Conservation (phyloP, 768 basidiomycete species). For the Kockovaella imperatae region DNA sequence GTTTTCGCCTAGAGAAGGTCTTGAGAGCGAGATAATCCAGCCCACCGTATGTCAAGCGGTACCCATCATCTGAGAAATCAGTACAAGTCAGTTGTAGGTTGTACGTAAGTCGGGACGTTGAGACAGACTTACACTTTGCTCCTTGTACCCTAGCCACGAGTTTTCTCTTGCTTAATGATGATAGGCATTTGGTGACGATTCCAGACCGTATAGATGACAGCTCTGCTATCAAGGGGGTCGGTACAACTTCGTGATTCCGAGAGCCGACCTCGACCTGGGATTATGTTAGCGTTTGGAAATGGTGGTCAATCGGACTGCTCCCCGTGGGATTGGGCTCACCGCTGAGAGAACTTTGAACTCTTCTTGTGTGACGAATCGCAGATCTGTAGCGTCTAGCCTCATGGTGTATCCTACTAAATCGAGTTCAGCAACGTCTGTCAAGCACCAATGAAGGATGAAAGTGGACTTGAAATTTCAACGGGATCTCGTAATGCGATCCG, state of each 20-base stretch:
- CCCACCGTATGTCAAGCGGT: constrained; percentile 95
- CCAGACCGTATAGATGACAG: constrained; percentile 87
- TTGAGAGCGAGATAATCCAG: constrained; percentile 93
- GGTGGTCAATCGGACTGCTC: not conserved
- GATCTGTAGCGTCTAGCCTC: constrained; percentile 91
- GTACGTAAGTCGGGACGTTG: not conserved
- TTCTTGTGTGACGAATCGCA: constrained; percentile 82
- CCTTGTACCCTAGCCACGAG: constrained; percentile 84
- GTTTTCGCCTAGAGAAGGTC: constrained; percentile 69
- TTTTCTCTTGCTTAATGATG: constrained; percentile 82
- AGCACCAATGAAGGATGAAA: too few species aligned
- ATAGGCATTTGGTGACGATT: constrained; percentile 86
- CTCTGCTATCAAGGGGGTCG: constrained; percentile 76
- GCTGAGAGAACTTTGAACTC: constrained; percentile 96
- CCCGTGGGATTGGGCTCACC: constrained; percentile 47
- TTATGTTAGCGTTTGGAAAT: not conserved
- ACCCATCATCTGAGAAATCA: constrained; percentile 72
- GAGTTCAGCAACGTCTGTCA: too few species aligned
- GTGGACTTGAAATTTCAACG: too few species aligned
- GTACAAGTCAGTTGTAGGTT: not conserved
- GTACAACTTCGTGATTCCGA: constrained; percentile 95
- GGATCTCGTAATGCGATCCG: too few species aligned
- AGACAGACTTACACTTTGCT: constrained; percentile 63
- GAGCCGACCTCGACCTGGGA: constrained; percentile 89
- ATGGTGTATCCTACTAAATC: too few species aligned